Conservation (phyloP, 108 stramenopile species). For the Aurantiochytrium sp. region DNA sequence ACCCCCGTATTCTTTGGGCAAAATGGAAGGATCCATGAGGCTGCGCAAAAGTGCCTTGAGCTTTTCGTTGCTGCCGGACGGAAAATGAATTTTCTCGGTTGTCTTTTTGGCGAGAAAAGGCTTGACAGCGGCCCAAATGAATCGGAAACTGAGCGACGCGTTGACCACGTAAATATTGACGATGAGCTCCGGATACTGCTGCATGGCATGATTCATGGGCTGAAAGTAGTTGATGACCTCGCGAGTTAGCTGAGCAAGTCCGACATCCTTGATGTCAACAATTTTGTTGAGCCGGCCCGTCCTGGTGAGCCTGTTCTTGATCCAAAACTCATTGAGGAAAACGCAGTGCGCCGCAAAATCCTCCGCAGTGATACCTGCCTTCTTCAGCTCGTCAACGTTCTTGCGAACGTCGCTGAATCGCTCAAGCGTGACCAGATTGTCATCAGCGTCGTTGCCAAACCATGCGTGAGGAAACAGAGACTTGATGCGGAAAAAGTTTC, state of each 20-base stretch:
- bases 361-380: not conserved
- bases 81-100: not conserved
- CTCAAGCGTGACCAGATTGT: not conserved
- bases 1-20: not conserved
- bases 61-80: not conserved
- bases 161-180: not conserved
- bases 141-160: not conserved
- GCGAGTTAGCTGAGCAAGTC: not conserved
- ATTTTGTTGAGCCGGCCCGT: constrained; percentile 9
- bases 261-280: not conserved
- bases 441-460: not conserved
- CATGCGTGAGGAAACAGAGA: not conserved
- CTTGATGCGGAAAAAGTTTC: not conserved
- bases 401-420: not conserved
- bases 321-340: not conserved
- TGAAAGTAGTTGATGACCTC: constrained; percentile 9
- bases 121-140: not conserved
- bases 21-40: not conserved
- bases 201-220: constrained; percentile 6
- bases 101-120: constrained; percentile 5
- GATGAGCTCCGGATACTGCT: constrained; percentile 14
- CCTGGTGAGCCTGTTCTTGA: not conserved
- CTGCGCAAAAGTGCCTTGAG: not conserved
- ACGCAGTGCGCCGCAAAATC: constrained; percentile 3
- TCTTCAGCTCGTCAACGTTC: not conserved